Evolutionary conservation across 495 filamentous ascomycete species (phyloP).

Genomic region (Polyplosphaeria fusca): DNA sequence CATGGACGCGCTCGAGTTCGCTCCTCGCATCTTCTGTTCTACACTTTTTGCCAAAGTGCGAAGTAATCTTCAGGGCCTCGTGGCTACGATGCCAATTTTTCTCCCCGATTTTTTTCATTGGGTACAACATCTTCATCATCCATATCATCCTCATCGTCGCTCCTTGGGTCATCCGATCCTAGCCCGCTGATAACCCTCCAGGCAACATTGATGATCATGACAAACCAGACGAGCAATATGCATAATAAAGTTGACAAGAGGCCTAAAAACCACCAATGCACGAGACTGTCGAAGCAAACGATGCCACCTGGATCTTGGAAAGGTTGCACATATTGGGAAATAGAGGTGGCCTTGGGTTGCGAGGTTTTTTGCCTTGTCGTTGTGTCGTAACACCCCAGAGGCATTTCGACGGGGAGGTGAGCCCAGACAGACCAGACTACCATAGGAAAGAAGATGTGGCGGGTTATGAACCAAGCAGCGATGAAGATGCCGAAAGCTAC

Average conservation of each 20-base stretch:
- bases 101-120: no score
- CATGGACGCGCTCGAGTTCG: no score
- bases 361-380: background rate
- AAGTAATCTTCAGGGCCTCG: no score
- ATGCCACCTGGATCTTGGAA: background rate
- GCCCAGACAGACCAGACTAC: constrained; percentile 75
- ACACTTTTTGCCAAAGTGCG: no score
- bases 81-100: no score
- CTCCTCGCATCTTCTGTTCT: no score
- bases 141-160: background rate
- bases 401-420: constrained; percentile 58
- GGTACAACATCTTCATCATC: background rate
- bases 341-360: background rate
- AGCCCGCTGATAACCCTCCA: background rate
- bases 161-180: background rate
- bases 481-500: constrained; percentile 81
- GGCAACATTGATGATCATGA: background rate
- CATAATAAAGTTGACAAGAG: background rate
- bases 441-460: constrained; percentile 72
- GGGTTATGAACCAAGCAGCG: constrained; percentile 73
- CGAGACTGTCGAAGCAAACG: background rate
- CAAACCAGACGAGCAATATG: background rate
- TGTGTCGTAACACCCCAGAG: background rate
- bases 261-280: background rate
- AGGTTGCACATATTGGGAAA: background rate